These are phyloP conservation scores for Paxillus ammoniavirescens DNA, from an alignment of 768 basidiomycete genomes.

Conservation along the genomic window DNA sequence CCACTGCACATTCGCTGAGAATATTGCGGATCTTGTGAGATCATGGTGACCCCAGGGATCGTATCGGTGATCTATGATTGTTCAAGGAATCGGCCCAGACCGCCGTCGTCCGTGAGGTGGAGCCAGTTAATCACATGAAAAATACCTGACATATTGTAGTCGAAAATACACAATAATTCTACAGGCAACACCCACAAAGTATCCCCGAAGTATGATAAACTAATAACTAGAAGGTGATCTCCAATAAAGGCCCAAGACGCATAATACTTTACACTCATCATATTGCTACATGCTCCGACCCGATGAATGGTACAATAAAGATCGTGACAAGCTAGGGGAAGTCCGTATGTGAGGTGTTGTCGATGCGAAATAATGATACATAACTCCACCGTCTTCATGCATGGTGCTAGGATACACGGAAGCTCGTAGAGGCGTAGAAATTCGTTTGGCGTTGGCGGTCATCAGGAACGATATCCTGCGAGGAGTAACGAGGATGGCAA, in stretches of 20 bases:
- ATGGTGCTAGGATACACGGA: constrained; percentile 29
- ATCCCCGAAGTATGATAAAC: background rate
- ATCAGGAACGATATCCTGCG: constrained; percentile 1
- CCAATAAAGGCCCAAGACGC: constrained; percentile 14
- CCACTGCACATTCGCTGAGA: constrained; percentile 13
- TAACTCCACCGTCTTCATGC: constrained; percentile 16
- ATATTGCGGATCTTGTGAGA: constrained; percentile 5
- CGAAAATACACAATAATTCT: background rate
- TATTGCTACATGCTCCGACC: constrained; percentile 32
- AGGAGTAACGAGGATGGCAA: constrained; percentile 4
- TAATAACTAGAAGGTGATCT: constrained; percentile 2
- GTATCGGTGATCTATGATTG: constrained; percentile 3
- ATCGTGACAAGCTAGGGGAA: constrained; percentile 13
- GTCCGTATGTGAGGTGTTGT: constrained; percentile 20
- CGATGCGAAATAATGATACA: constrained; percentile 38
- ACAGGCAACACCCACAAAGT: background rate
- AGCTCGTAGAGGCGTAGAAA: constrained; percentile 26
- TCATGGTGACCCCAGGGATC: constrained; percentile 3
- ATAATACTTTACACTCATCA: constrained; percentile 35
- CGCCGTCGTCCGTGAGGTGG: background rate
- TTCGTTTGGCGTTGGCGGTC: constrained; percentile 25
- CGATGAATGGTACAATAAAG: constrained; percentile 21
- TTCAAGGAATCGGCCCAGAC: background rate
- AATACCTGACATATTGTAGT: background rate
- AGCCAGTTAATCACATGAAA: background rate